These are phyloP conservation scores for Pythium plurisporium DNA, from an alignment of 352 stramenopile species.

Conservation along the genomic window DNA sequence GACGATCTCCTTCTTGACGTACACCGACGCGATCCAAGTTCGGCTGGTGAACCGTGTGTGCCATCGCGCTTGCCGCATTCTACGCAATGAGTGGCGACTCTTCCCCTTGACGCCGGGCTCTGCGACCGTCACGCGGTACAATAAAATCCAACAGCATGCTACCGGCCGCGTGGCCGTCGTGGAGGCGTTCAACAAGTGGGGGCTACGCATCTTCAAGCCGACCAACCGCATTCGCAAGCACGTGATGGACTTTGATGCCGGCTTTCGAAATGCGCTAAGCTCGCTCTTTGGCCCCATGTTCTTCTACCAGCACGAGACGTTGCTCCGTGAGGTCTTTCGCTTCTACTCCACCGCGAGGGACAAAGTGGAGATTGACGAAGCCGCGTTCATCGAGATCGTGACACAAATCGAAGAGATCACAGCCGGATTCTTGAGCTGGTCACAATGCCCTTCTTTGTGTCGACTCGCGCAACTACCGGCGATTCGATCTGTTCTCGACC, in stretches of 20 bases:
- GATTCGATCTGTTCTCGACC: background rate
- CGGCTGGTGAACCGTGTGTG: conserved; percentile 36
- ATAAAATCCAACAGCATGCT: conserved; percentile 27
- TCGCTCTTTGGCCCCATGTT: conserved; percentile 50
- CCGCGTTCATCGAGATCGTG: conserved; percentile 54
- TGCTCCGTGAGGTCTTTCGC: conserved; percentile 37
- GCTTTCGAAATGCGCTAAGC: conserved; percentile 47
- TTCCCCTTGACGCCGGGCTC: conserved; percentile 34
- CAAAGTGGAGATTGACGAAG: conserved; percentile 37
- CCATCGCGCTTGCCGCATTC: conserved; percentile 30
- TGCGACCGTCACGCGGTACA: conserved; percentile 31
- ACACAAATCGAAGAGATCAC: conserved; percentile 58
- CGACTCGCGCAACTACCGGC: background rate
- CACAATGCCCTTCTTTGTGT: conserved; percentile 34
- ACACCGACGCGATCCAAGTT: conserved; percentile 40
- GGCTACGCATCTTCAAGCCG: conserved; percentile 40
- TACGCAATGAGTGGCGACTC: conserved; percentile 52
- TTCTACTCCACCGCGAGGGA: conserved; percentile 22
- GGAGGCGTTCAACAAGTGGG: conserved; percentile 59
- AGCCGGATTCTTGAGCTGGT: conserved; percentile 33
- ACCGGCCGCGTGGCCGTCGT: conserved; percentile 42
- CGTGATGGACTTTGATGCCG: conserved; percentile 53
- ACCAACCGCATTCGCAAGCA: conserved; percentile 35
- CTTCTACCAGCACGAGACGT: conserved; percentile 42
- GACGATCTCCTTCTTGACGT: conserved; percentile 40